A percentile compares a stretch with the other conserved stretches of the same genome.
Evolutionary conservation across 169 alveolate species (phyloP).

Genomic region (Babesia ovis): DNA sequence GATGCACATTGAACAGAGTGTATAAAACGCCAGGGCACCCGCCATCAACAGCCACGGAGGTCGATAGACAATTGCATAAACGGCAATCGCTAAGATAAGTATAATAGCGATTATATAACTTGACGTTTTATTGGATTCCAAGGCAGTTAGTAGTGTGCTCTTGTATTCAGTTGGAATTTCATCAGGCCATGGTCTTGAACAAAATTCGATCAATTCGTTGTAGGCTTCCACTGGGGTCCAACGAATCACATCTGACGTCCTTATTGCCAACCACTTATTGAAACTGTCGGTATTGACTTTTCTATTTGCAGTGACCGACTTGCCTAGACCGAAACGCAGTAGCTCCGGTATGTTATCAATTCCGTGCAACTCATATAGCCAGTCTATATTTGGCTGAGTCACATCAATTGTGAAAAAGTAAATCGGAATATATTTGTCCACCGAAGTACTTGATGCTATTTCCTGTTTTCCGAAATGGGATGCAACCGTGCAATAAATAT

Average conservation of each 20-base stretch:
- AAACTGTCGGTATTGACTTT: not conserved
- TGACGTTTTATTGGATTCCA: too few relatives aligned
- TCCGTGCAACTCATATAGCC: slow-evolving; percentile 1
- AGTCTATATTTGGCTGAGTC: not conserved
- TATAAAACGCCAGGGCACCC: not conserved
- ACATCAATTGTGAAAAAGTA: slow-evolving; percentile 11
- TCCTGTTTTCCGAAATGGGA: not conserved
- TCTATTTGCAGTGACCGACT: not conserved
- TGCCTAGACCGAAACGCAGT: slow-evolving; percentile 4
- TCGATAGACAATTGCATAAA: not conserved
- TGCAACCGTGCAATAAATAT: not conserved
- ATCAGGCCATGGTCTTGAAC: not conserved
- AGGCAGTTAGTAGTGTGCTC: too few relatives aligned
- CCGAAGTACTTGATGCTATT: not conserved
- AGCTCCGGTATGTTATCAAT: slow-evolving; percentile 7
- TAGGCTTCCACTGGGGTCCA: not conserved
- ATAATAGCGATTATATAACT: too few relatives aligned
- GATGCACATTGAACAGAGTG: not conserved
- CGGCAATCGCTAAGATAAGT: not conserved
- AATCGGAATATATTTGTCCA: not conserved
- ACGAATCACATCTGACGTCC: not conserved
- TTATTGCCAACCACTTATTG: not conserved
- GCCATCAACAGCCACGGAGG: not conserved
- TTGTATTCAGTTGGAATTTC: not conserved
- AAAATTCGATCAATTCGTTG: not conserved